Evolutionary conservation across 2,329 filamentous ascomycete species (phyloP).

Genomic region (Neofusicoccum ribis): DNA sequence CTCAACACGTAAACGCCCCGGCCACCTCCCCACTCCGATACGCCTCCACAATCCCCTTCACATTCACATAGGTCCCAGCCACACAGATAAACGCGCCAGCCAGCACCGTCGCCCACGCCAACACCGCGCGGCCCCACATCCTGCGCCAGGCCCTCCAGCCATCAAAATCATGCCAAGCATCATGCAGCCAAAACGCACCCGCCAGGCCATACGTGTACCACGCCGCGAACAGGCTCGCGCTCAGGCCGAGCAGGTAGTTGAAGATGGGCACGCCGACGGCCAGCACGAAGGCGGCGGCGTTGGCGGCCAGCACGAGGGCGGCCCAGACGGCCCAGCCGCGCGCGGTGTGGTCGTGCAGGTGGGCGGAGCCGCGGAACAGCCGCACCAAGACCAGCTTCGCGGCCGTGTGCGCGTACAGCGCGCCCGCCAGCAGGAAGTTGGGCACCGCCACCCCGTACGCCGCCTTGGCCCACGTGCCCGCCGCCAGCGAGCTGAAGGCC

Average conservation of each 20-base stretch:
- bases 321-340: constrained; percentile 52
- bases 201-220: constrained; percentile 58
- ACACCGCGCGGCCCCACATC: constrained; percentile 40
- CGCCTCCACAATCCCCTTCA: constrained; percentile 40
- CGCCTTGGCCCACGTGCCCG: constrained; percentile 39
- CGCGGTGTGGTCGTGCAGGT: constrained; percentile 51
- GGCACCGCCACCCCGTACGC: constrained; percentile 54
- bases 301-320: constrained; percentile 48
- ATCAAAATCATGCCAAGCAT: constrained; percentile 43
- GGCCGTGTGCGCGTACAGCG: constrained; percentile 53
- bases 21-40: constrained; percentile 31
- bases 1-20: constrained; percentile 31
- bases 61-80: constrained; percentile 52
- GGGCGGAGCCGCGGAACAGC: constrained; percentile 47
- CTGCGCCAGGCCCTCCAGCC: constrained; percentile 41
- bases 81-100: constrained; percentile 52
- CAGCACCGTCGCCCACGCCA: constrained; percentile 46
- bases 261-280: constrained; percentile 55
- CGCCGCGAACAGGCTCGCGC: constrained; percentile 52
- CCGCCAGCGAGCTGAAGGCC: no score
- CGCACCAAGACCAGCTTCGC: constrained; percentile 54
- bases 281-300: constrained; percentile 46
- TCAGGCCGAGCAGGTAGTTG: constrained; percentile 55
- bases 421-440: constrained; percentile 53
- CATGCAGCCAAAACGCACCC: constrained; percentile 54